These are phyloP conservation scores for Cercospora sp. DNA, from an alignment of 2,329 filamentous ascomycete species.

Conservation along the genomic window DNA sequence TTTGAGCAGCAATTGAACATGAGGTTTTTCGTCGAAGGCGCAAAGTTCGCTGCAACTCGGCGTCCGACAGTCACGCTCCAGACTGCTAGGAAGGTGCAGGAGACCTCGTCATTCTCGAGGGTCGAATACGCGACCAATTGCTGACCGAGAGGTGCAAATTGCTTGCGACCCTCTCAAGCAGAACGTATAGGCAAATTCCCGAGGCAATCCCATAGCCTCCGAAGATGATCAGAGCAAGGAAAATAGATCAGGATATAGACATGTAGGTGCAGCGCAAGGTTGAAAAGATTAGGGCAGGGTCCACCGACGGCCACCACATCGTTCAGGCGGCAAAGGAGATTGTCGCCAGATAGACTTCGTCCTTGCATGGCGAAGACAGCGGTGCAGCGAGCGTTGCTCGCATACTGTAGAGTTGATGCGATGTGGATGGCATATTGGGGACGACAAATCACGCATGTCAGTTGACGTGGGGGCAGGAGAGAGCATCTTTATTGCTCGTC, in stretches of 20 bases:
- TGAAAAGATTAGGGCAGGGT: neutral
- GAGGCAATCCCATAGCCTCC: neutral
- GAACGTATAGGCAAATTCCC: neutral
- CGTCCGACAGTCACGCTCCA: neutral
- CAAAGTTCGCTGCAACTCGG: too few relatives aligned
- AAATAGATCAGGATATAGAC: neutral
- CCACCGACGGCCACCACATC: neutral
- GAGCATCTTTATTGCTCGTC: neutral
- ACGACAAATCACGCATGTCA: neutral
- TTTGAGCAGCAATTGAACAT: too few relatives aligned
- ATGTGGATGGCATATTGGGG: neutral
- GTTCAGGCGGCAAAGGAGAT: neutral
- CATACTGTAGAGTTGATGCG: neutral
- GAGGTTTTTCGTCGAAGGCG: too few relatives aligned
- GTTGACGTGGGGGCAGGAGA: neutral
- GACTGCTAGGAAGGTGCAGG: neutral
- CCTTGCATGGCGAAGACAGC: neutral
- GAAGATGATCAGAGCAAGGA: neutral
- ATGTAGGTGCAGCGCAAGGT: neutral
- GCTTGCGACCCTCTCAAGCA: neutral
- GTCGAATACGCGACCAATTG: neutral
- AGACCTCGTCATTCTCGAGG: neutral
- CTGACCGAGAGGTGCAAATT: neutral
- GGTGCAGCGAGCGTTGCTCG: neutral
- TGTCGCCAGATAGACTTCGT: neutral